phyloP scores from a whole-genome alignment of 1,139 yeast genomes.

The Saccharomyces hybrid region DNA sequence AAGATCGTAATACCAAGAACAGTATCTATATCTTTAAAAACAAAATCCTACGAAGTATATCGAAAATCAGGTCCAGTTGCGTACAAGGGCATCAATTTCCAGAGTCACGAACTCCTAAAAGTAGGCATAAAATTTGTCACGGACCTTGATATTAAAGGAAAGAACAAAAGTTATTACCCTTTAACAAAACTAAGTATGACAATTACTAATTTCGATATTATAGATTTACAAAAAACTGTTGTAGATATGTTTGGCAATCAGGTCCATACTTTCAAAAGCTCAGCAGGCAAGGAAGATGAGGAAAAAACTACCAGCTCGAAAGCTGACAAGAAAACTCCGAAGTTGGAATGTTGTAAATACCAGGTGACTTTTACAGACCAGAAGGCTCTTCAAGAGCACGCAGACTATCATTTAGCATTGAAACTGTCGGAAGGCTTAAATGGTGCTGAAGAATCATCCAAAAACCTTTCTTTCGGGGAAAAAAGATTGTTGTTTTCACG shows the following conservation, averaged over 20 bases:
- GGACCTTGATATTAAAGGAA: conserved; percentile 34
- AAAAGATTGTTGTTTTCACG: conserved; percentile 19
- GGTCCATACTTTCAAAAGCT: conserved; percentile 7
- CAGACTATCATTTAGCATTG: conserved; percentile 28
- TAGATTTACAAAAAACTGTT: conserved; percentile 39
- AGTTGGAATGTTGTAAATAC: conserved; percentile 18
- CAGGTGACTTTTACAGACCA: conserved; percentile 10
- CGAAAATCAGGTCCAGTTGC: conserved; percentile 24
- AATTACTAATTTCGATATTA: conserved; percentile 45
- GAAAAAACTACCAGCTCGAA: background rate
- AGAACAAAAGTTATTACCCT: conserved; percentile 38
- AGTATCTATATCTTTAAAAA: conserved; percentile 35
- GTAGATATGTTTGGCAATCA: conserved; percentile 40
- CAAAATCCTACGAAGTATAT: conserved; percentile 30
- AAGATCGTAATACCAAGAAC: conserved; percentile 46
- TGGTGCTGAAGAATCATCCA: conserved; percentile 21
- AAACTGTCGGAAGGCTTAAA: conserved; percentile 28
- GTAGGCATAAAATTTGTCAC: conserved; percentile 36
- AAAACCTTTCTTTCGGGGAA: conserved; percentile 25
- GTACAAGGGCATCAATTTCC: conserved; percentile 12
- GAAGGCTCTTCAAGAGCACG: conserved; percentile 24
- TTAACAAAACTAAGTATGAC: conserved; percentile 43
- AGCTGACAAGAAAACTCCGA: background rate
- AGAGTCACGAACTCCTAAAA: conserved; percentile 32
- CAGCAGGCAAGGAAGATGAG: background rate